Conservation (phyloP, 257 asterid species). For the Scutellaria baicalensis region DNA sequence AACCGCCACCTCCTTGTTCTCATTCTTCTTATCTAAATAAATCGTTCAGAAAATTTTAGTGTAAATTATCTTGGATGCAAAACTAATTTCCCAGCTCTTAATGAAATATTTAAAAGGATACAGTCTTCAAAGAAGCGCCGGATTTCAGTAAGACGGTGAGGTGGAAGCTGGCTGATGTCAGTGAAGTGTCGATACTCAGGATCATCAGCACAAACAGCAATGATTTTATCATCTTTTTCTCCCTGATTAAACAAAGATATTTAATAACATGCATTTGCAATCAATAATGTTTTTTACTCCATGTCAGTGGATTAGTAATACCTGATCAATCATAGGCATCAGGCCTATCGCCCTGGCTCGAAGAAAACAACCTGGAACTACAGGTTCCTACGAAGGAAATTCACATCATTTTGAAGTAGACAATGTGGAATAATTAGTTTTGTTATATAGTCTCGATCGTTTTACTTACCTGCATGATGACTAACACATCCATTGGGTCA, state of each 20-base stretch:
- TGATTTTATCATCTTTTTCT: constrained; percentile 60
- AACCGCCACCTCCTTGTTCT: constrained; percentile 71
- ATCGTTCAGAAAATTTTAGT: constrained; percentile 16
- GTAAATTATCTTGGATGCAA: neutral
- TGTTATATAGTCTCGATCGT: neutral
- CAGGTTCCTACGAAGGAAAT: constrained; percentile 37
- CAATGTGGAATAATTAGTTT: neutral
- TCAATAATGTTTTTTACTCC: neutral
- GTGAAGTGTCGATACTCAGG: constrained; percentile 57
- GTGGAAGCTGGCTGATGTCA: constrained; percentile 53
- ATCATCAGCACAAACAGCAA: constrained; percentile 65
- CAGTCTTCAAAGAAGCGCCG: constrained; percentile 62
- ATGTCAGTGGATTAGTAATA: constrained; percentile 2
- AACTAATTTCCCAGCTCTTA: neutral
- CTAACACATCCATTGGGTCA: constrained; percentile 63
- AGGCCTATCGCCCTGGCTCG: constrained; percentile 65
- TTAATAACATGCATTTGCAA: neutral
- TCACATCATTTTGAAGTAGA: neutral
- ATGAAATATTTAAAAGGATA: constrained; percentile 27
- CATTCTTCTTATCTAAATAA: constrained; percentile 60
- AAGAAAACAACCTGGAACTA: constrained; percentile 53
- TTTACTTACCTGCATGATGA: constrained; percentile 48
- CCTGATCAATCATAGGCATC: constrained; percentile 74
- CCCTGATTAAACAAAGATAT: constrained; percentile 25
- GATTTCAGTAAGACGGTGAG: constrained; percentile 56